Evolutionary conservation across 352 stramenopile species (phyloP), one percentile per base, ranked within the genome.

Genomic region (Phytophthora megakarya): DNA sequence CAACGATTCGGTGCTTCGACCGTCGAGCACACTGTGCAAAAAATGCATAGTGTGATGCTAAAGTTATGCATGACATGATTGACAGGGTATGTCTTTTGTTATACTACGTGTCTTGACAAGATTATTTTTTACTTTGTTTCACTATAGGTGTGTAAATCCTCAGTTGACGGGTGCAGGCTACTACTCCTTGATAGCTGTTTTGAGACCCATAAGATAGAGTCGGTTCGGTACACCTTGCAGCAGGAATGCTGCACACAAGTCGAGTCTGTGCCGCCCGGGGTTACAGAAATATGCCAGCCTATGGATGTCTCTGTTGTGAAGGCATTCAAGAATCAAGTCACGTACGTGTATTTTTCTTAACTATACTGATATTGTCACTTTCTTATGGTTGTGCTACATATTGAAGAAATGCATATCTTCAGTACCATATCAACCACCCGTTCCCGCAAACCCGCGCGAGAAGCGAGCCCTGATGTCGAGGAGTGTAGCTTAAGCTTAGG

Each of bases 231-330:
- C 45, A 28, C 15, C 9, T 50, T 52, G n/a, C 39, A 59, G 26
- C 2, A 64, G 32, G 39, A 57, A 13, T 55, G 46, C 25, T 50
- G 44, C 61, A 65, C 53, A 18, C 38, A 53, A 38, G 37, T 65
- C 10, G 30, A 65, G 21, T 70, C 46, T 23, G 48, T 70, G 6
- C 47, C 52, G 19, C 22, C 61, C 2, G 46, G 53, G 0, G 33
- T 65, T 9, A 70, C 61, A 16, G 52, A 38, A 2, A 33, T 70
- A 9, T 47, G 47, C 33, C 61, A 70, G 26, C 38, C 46, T 15
- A 65, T 65, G 47, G 30, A 70, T 13, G 53, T 70, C 15, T 33
- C 52, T 6, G 53, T 61, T 11, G 61, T 61, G 54, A 50, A 61
- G 21, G 15, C 11, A 9, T 61, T 70, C 35, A 70, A 65, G 18